These are phyloP conservation scores for Warburgia ugandensis DNA, from an alignment of 164 flowering plant genomes.

Conservation along the genomic window DNA sequence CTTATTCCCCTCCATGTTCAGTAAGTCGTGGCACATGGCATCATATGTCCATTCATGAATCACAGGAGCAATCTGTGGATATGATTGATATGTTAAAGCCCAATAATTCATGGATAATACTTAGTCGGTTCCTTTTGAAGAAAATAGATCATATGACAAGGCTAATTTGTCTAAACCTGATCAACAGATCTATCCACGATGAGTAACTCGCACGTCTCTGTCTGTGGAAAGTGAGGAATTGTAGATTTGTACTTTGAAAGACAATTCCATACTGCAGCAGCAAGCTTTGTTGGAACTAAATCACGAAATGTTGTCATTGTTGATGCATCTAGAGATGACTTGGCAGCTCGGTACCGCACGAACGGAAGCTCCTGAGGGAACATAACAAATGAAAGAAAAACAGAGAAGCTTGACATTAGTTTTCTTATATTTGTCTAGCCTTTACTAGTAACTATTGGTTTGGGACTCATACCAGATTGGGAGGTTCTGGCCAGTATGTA, in stretches of 20 bases:
- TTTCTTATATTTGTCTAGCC: too few relatives aligned
- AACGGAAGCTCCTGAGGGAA: slow-evolving; percentile 66
- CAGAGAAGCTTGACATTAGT: background rate
- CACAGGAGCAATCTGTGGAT: slow-evolving; percentile 81
- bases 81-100: background rate
- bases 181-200: slow-evolving; percentile 92
- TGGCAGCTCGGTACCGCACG: slow-evolving; percentile 86
- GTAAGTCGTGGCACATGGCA: slow-evolving; percentile 96
- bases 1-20: slow-evolving; percentile 91
- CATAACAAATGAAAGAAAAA: background rate
- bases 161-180: slow-evolving; percentile 51
- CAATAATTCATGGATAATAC: background rate
- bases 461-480: too few relatives aligned
- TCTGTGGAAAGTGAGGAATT: slow-evolving; percentile 70
- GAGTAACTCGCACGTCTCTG: slow-evolving; percentile 93
- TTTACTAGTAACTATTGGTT: too few relatives aligned
- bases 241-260: slow-evolving; percentile 60
- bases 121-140: background rate
- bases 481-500: too few relatives aligned
- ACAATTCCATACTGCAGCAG: slow-evolving; percentile 80
- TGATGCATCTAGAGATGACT: slow-evolving; percentile 50
- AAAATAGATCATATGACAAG: slow-evolving; percentile 1
- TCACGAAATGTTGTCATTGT: slow-evolving; percentile 75
- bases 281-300: slow-evolving; percentile 82
- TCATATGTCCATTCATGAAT: slow-evolving; percentile 99